These are phyloP conservation scores for Primulina huaijiensis DNA, from an alignment of 257 asterid species.

Conservation along the genomic window DNA sequence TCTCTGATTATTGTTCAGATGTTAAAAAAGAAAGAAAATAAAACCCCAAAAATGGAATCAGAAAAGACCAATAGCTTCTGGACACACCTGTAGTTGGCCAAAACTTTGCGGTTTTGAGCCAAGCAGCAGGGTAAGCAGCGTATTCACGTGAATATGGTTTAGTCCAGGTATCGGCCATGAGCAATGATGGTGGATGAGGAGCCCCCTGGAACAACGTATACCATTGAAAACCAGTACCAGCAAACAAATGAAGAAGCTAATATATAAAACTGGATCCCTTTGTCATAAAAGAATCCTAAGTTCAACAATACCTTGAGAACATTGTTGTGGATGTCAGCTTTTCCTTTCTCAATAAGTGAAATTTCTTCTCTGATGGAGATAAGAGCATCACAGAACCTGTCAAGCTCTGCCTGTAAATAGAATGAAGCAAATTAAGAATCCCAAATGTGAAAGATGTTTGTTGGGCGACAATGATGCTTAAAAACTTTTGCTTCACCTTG, in stretches of 20 bases:
- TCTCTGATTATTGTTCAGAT: not conserved
- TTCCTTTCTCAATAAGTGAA: slow-evolving; percentile 76
- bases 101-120: slow-evolving; percentile 95
- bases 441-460: not conserved
- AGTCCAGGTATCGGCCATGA: slow-evolving; percentile 95
- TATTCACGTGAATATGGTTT: slow-evolving; percentile 94
- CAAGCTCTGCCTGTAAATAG: slow-evolving; percentile 76
- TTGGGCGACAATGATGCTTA: not conserved
- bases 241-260: slow-evolving; percentile 1
- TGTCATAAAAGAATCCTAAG: not conserved
- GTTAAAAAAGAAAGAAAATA: not conserved
- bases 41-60: not conserved
- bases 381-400: slow-evolving; percentile 90
- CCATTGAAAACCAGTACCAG: not conserved
- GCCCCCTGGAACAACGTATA: slow-evolving; percentile 57
- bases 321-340: slow-evolving; percentile 70
- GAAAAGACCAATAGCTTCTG: not conserved
- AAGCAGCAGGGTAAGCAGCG: slow-evolving; percentile 94
- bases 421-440: slow-evolving; percentile 15
- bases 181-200: slow-evolving; percentile 96
- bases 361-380: slow-evolving; percentile 94
- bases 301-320: slow-evolving; percentile 74
- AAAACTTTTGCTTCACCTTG: slow-evolving; percentile 57
- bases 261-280: not conserved
- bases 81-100: slow-evolving; percentile 88